Evolutionary conservation across 768 basidiomycete genomes (phyloP).

Genomic region (Suillus luteus): DNA sequence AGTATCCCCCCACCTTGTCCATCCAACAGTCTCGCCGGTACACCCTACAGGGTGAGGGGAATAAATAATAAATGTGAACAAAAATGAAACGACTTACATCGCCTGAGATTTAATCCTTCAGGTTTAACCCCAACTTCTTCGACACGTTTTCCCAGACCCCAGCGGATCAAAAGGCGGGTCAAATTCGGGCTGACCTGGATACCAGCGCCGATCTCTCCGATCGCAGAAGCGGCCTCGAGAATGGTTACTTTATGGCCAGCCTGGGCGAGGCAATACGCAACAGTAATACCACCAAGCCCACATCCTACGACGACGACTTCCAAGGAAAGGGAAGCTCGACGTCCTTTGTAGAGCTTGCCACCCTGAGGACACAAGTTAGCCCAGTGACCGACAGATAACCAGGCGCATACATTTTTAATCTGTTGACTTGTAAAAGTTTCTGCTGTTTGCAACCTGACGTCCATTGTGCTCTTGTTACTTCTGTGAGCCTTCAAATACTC

Average conservation of each 20-base stretch:
- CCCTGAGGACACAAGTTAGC: slow-evolving; percentile 6
- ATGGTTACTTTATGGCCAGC: slow-evolving; percentile 52
- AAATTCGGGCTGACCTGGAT: slow-evolving; percentile 50
- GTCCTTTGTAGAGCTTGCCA: slow-evolving; percentile 25
- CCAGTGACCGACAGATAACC: background rate
- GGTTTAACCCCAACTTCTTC: slow-evolving; percentile 41
- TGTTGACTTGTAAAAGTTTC: background rate
- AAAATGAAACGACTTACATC: slow-evolving; percentile 37
- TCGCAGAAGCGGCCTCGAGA: slow-evolving; percentile 41
- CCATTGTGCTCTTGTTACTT: background rate
- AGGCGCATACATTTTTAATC: background rate
- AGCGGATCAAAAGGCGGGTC: slow-evolving; percentile 47
- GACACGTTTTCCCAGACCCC: slow-evolving; percentile 50
- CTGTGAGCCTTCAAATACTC: background rate
- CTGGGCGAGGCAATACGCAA: slow-evolving; percentile 46
- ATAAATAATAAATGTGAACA: background rate
- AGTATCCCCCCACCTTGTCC: slow-evolving; percentile 37
- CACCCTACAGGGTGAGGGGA: slow-evolving; percentile 23
- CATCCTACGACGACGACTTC: slow-evolving; percentile 50
- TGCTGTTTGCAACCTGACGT: background rate
- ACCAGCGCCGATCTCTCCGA: slow-evolving; percentile 53
- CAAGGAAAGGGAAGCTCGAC: slow-evolving; percentile 29
- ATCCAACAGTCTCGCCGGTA: slow-evolving; percentile 38
- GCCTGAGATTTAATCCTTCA: slow-evolving; percentile 39
- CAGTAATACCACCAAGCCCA: slow-evolving; percentile 51